Conservation (phyloP, 2,329 filamentous ascomycete genomes). For the Cercospora sp. region DNA sequence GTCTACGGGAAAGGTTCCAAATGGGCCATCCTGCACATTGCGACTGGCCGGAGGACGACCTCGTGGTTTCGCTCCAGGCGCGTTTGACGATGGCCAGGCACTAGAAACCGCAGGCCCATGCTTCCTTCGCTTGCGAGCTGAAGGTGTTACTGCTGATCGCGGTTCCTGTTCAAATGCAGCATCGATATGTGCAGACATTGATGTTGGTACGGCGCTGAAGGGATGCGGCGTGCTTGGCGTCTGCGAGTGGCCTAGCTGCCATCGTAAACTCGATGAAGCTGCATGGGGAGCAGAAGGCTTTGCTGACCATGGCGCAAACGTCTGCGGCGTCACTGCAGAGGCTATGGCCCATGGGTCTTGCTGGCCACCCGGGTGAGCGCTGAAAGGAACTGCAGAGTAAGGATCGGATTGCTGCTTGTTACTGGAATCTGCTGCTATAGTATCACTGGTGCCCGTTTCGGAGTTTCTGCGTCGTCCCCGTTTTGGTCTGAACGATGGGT, state of each 20-base stretch:
- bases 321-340: slow-evolving; percentile 42
- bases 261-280: slow-evolving; percentile 42
- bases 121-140: slow-evolving; percentile 58
- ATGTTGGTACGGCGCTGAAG: slow-evolving; percentile 72
- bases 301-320: slow-evolving; percentile 39
- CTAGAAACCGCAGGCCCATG: slow-evolving; percentile 88
- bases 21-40: slow-evolving; percentile 65
- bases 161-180: slow-evolving; percentile 59
- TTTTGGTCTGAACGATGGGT: slow-evolving; percentile 71
- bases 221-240: slow-evolving; percentile 61
- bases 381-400: slow-evolving; percentile 48
- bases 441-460: slow-evolving; percentile 35
- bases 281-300: slow-evolving; percentile 47
- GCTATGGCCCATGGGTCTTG: slow-evolving; percentile 54
- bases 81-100: slow-evolving; percentile 72
- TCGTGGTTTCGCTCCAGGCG: slow-evolving; percentile 68
- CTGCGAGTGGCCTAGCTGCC: slow-evolving; percentile 34
- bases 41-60: slow-evolving; percentile 77
- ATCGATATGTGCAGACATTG: slow-evolving; percentile 46
- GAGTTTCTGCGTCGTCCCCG: slow-evolving; percentile 56
- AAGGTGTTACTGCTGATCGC: slow-evolving; percentile 71
- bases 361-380: slow-evolving; percentile 57
- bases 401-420: slow-evolving; percentile 24
- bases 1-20: slow-evolving; percentile 68
- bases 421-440: slow-evolving; percentile 13